Evolutionary conservation across 1,284 basidiomycete genomes (phyloP).

Genomic region (Uromyces viciae-fabae): DNA sequence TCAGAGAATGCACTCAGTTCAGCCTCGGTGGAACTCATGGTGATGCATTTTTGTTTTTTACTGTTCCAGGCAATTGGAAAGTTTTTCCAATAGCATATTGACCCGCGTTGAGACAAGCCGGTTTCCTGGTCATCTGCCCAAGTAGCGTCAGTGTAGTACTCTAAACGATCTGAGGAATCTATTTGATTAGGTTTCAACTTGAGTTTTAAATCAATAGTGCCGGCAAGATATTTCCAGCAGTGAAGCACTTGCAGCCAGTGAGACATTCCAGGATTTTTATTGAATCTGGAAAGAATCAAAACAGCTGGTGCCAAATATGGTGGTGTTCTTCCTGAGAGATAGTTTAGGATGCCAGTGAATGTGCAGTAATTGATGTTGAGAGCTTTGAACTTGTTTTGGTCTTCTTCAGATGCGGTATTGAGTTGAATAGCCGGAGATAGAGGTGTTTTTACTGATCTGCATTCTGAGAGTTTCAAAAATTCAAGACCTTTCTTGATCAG

Average conservation of each 20-base stretch:
- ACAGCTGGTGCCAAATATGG: neutral
- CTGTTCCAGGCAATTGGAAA: conserved; percentile 3
- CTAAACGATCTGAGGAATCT: neutral
- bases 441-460: neutral
- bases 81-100: neutral
- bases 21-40: neutral
- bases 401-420: neutral
- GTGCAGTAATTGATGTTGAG: conserved; percentile 1
- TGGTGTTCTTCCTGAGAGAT: neutral
- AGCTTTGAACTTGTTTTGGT: neutral
- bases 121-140: neutral
- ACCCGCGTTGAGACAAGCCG: neutral
- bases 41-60: neutral
- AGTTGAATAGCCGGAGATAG: neutral
- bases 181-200: neutral
- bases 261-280: neutral
- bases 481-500: neutral
- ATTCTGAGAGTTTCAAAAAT: neutral
- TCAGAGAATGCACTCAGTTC: neutral
- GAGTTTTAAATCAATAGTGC: neutral
- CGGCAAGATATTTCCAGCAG: neutral
- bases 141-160: neutral
- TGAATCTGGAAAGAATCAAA: neutral
- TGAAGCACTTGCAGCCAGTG: neutral
- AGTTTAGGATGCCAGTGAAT: neutral